Base-by-base conservation (phyloP, 345 rosid genomes). In the Eucalyptus marginata region DNA sequence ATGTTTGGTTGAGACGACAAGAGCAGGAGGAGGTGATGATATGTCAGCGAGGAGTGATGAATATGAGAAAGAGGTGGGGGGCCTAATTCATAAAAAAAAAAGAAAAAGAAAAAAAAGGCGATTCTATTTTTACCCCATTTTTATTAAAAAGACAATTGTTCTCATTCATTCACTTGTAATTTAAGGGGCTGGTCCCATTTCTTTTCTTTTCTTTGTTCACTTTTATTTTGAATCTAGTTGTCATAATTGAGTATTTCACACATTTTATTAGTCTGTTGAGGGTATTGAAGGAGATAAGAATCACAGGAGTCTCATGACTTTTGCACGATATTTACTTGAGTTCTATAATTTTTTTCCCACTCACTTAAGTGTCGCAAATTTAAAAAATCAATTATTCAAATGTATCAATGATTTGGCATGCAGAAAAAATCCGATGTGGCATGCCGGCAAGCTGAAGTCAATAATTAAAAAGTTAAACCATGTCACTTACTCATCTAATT, bases 301-400 rank as follows among this genome's bases (percentile, higher is more conserved):
- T 10, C 13, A 25, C 0, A 9, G 3, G 29, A 56, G 29, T 56
- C 13, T 0, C 6, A 0, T 24, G 4, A 56, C 29, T 0, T 56
- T 56, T 0, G 13, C 29, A 56, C 0, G 0, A 25, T 24, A 56
- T 24, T 56, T 18, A 56, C 29, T 56, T 56, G 4, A 56, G 0
- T 56, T 22, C 10, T 52, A 20, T 52, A 20, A 52, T 7, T 20
- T 20, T 52, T 3, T 52, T 7, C 0, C 0, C 25, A 3, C 4
- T 52, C 24, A 51, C 22, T 51, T 17, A 17, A 51, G 22, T 51
- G 9, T 51, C 62, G 4, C 20, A 56, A 56, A 56, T 56, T 56
- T 56, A 4, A 56, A 56, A 56, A 0, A 56, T 24, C 0, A 0
- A 56, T 56, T 25, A 56, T 4, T 10, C 2, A 56, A 56, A 56